Evolutionary conservation across 306 rosid species (phyloP).

Genomic region (Oemleria cerasiformis): DNA sequence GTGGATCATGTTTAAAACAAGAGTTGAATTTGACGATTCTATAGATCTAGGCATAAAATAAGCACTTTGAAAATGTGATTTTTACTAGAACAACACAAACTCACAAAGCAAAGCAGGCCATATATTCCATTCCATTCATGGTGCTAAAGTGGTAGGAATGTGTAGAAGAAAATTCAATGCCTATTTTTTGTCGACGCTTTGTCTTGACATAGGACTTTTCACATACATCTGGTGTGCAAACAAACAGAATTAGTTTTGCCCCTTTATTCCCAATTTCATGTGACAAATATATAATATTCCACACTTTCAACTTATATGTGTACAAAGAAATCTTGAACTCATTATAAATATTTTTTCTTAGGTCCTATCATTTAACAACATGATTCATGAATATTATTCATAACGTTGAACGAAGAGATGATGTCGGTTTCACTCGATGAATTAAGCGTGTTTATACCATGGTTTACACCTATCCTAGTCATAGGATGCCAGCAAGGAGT

Average conservation of each 20-base stretch:
- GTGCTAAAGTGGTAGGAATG: not conserved
- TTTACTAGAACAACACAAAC: slow-evolving; percentile 1
- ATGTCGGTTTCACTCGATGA: not conserved
- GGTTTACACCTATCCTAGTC: not conserved
- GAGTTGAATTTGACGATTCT: not conserved
- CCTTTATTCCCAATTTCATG: not conserved
- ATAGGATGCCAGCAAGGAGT: slow-evolving; percentile 2
- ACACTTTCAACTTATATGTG: not conserved
- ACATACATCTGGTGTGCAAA: not conserved
- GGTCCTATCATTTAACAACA: not conserved
- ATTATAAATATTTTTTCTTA: too few species aligned
- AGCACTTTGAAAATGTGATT: not conserved
- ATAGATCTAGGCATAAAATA: not conserved
- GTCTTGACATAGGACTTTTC: not conserved
- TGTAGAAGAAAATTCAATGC: slow-evolving; percentile 1
- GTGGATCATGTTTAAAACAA: not conserved
- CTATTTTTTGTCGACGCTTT: slow-evolving; percentile 6
- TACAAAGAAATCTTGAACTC: not conserved
- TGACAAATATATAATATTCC: not conserved
- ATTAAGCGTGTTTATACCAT: not conserved
- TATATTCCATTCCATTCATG: slow-evolving; percentile 6
- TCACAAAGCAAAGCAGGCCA: not conserved
- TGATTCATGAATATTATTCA: not conserved
- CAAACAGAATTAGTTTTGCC: not conserved
- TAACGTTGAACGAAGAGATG: not conserved